These are phyloP conservation scores for Cyberlindnera mrakii DNA, from an alignment of 805 yeast genomes.

Conservation along the genomic window DNA sequence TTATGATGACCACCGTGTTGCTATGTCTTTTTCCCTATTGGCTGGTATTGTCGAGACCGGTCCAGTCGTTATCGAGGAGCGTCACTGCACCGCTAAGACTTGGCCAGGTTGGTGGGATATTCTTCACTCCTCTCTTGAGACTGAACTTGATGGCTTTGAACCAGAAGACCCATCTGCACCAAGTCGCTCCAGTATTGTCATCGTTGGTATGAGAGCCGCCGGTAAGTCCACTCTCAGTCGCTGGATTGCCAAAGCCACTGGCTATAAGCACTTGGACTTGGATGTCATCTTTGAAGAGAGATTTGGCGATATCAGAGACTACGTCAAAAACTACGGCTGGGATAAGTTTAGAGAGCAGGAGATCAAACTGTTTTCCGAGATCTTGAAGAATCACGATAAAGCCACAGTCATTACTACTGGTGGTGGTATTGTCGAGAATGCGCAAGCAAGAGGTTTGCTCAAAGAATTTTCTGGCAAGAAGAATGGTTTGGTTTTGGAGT, in stretches of 20 bases:
- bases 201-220: constrained; percentile 97
- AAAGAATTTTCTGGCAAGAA: constrained; percentile 39
- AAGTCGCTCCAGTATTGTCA: constrained; percentile 51
- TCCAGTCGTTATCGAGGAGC: constrained; percentile 72
- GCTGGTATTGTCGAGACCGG: constrained; percentile 55
- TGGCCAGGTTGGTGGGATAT: constrained; percentile 99
- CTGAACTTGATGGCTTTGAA: constrained; percentile 67
- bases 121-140: constrained; percentile 62
- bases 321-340: constrained; percentile 72
- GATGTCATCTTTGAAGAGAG: constrained; percentile 65
- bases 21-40: constrained; percentile 90
- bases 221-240: constrained; percentile 86
- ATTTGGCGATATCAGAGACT: constrained; percentile 47
- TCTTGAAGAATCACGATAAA: constrained; percentile 33
- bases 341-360: constrained; percentile 76
- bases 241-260: constrained; percentile 68
- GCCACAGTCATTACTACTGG: constrained; percentile 82
- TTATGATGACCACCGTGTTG: constrained; percentile 96
- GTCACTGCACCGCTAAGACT: constrained; percentile 92
- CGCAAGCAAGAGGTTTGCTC: constrained; percentile 58
- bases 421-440: constrained; percentile 88
- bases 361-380: constrained; percentile 45
- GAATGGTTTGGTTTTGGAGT: constrained; percentile 75
- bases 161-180: constrained; percentile 25
- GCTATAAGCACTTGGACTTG: constrained; percentile 65